Percentiles rank a stretch among this genome's conserved stretches.
Conservation (phyloP, 495 filamentous ascomycete genomes). For the Neurospora intermedia region DNA sequence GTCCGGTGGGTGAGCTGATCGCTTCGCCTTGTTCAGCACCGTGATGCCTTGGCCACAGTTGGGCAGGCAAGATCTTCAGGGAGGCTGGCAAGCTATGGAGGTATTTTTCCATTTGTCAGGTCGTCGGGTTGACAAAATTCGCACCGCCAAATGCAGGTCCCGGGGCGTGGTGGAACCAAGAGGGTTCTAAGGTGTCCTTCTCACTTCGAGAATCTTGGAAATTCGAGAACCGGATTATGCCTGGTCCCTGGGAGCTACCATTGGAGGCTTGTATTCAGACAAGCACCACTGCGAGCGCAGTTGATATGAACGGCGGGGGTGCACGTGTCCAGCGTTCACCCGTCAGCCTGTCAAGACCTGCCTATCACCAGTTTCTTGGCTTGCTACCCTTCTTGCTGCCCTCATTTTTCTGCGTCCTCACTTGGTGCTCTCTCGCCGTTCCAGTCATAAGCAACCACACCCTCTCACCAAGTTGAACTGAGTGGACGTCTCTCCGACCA, state of each 20-base stretch:
- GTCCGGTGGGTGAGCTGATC: not conserved
- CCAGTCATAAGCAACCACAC: not conserved
- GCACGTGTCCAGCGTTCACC: not conserved
- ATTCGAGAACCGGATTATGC: not conserved
- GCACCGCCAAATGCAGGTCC: not conserved
- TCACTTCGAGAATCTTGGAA: not conserved
- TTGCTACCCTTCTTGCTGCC: not conserved
- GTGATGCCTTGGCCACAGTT: not conserved
- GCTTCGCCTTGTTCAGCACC: not conserved
- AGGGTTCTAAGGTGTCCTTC: not conserved
- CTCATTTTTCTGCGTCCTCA: not conserved
- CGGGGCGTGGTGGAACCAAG: not conserved
- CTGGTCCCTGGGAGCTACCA: not conserved
- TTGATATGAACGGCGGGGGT: not conserved
- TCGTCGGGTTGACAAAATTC: not conserved
- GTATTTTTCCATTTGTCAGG: not conserved
- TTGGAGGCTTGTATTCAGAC: not conserved
- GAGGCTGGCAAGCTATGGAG: not conserved
- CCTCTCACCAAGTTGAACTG: not conserved
- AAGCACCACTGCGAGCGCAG: not conserved
- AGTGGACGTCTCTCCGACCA: not conserved
- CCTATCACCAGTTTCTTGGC: not conserved
- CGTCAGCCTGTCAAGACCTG: not conserved
- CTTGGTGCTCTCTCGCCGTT: not conserved
- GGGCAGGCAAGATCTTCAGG: not conserved